Percentiles rank a stretch among this genome's conserved stretches.
Evolutionary conservation across 495 filamentous ascomycete genomes (phyloP).

Genomic region (Aspergillus bridgeri): DNA sequence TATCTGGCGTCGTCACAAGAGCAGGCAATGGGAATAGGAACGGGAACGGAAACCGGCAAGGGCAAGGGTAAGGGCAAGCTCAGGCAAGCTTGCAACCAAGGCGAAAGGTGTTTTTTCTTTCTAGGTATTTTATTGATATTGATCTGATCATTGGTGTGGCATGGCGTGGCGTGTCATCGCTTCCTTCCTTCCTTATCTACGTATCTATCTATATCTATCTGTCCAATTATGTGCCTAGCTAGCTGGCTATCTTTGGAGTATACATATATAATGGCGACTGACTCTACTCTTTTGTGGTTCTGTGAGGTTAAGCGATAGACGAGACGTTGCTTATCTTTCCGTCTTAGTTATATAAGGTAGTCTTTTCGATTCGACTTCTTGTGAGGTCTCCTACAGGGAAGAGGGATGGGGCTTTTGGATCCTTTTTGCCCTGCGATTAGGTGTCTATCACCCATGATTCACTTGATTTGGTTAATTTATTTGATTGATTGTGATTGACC

Average conservation of each 20-base stretch:
- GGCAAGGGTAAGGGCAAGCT: not conserved
- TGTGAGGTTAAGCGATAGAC: conserved; percentile 8
- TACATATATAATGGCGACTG: not conserved
- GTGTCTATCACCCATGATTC: no score
- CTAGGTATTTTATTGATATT: not conserved
- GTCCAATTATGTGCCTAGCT: no score
- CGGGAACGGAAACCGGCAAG: no score
- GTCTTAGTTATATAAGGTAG: no score
- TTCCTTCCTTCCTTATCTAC: not conserved
- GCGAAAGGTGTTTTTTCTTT: not conserved
- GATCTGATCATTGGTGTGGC: no score
- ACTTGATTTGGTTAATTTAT: no score
- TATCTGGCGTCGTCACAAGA: not conserved
- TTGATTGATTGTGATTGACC: no score
- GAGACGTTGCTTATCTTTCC: not conserved
- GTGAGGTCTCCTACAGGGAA: no score
- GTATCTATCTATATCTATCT: not conserved
- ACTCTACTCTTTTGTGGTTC: conserved; percentile 1
- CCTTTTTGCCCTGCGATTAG: no score
- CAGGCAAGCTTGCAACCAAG: not conserved
- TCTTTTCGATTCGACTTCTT: no score
- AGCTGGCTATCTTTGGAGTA: not conserved
- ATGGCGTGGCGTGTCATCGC: not conserved
- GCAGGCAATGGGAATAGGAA: no score
- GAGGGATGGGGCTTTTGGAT: no score